Evolutionary conservation across 345 rosid genomes (phyloP).

Genomic region (Rhodomyrtus tomentosa): DNA sequence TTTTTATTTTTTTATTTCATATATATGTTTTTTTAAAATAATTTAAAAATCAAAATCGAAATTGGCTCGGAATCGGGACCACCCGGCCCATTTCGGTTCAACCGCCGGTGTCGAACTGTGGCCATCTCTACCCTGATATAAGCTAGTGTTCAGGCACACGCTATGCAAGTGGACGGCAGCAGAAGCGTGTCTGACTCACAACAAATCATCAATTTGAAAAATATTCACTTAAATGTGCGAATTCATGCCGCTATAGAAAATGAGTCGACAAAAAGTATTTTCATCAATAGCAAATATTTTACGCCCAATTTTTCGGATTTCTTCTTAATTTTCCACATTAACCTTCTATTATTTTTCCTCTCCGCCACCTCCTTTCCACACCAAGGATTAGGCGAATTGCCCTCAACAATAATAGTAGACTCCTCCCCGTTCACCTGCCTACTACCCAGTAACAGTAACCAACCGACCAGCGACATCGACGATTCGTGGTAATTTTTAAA

Average conservation of each 20-base stretch:
- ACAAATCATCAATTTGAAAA: no score
- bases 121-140: neutral
- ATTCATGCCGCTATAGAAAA: neutral
- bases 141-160: neutral
- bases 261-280: no score
- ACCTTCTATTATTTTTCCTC: neutral
- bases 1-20: no score
- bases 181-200: no score
- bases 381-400: neutral
- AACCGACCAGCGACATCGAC: neutral
- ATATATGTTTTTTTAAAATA: no score
- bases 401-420: neutral
- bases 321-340: neutral
- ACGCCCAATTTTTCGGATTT: neutral
- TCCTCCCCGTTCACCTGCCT: neutral
- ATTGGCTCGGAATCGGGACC: no score
- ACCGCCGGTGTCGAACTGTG: no score
- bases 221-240: neutral
- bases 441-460: no score
- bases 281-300: accelerated
- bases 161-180: neutral
- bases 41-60: no score
- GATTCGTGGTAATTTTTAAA: neutral
- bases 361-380: neutral
- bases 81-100: no score